These are phyloP conservation scores for Microsporum ferrugineum DNA, from an alignment of 2,329 filamentous ascomycete genomes.

Conservation along the genomic window DNA sequence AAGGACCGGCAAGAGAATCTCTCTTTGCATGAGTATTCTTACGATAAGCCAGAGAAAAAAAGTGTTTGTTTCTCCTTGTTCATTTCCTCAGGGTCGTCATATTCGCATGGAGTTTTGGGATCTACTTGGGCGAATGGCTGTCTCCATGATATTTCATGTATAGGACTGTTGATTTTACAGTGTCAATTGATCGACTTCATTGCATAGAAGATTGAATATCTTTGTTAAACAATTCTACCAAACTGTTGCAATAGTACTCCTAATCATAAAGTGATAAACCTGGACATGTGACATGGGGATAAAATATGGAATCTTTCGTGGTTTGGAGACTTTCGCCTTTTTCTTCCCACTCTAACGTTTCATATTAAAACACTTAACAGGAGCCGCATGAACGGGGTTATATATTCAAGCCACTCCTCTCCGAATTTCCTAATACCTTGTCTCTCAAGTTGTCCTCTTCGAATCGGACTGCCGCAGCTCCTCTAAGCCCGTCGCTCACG, in stretches of 20 bases:
- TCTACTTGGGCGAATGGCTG: background rate
- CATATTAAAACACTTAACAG: background rate
- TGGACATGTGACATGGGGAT: background rate
- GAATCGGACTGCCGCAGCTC: background rate
- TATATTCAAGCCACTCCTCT: background rate
- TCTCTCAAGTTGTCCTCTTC: background rate
- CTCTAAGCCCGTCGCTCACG: background rate
- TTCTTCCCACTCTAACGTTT: background rate
- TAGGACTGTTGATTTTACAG: background rate
- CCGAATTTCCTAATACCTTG: background rate
- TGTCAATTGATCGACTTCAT: background rate
- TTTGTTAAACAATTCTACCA: background rate
- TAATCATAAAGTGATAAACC: background rate
- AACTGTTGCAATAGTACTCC: background rate
- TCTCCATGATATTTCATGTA: background rate
- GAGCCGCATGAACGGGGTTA: background rate
- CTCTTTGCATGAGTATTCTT: constrained; percentile 28
- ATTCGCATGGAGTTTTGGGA: constrained; percentile 4
- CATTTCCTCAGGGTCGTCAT: background rate
- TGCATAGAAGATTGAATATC: background rate
- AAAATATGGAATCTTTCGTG: background rate
- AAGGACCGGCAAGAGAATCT: constrained; percentile 46
- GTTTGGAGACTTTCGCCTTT: background rate
- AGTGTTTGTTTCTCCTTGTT: background rate
- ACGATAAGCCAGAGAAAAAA: background rate